Base-by-base conservation (phyloP, 257 asterid species). In the Gentiana dahurica region DNA sequence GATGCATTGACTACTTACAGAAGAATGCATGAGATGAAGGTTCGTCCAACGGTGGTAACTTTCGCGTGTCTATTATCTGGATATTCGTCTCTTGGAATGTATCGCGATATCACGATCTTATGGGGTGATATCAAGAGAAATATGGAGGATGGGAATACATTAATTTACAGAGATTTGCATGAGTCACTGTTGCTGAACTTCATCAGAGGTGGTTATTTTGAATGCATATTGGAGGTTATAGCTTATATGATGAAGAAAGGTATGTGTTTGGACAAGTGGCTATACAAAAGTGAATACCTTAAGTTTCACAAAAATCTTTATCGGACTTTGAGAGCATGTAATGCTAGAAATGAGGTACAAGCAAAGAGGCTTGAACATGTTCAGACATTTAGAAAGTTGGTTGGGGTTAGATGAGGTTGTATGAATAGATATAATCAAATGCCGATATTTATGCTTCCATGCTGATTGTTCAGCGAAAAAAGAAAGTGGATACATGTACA, bases 111-210 rank as follows among this genome's bases (percentile, higher is more conserved):
- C 69, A 80, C 95, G 3, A 52, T 75, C 50, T 65, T 85, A 58
- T 91, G 98, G 96, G 98, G 94, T 2, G 92, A 87, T 66, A 75
- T 87, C 47, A 81, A 83, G 78, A 85, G 87, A 81, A 74, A 69
- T 67, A 64, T 71, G 79, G 67, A 43, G 61, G 64, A 65, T 53
- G 67, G 64, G 34, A 65, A 65, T 58, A 49, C 73, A 38, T 61
- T 71, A 61, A 73, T 60, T 59, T 36, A 71, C 66, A 75, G 94
- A 68, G 94, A 83, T 73, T 51, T 87, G 56, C 83, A 77, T 2
- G 96, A 87, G 74, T 51, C 81, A 12, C 51, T 91, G 64, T 57
- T 91, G 54, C 46, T 79, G 71, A 79, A 62, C 83, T 85, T 91
- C 63, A 66, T 91, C 46, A 71, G 83, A 46, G 98, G 94, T 35